Evolutionary conservation across 768 basidiomycete species (phyloP).

Genomic region (Lactarius hatsudake): DNA sequence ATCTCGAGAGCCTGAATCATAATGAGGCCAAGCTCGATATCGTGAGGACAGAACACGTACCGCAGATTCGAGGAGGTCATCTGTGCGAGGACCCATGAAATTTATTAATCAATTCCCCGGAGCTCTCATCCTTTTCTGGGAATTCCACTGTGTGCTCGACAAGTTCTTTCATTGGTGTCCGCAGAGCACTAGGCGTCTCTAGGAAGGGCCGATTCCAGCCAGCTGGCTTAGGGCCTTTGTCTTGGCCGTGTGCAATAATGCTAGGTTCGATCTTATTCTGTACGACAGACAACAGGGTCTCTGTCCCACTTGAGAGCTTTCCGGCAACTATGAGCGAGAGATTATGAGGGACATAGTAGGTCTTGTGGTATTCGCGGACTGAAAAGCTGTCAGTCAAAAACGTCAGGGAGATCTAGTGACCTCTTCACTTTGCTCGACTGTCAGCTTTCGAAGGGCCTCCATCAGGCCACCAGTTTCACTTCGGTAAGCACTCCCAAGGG

Average conservation of each 20-base stretch:
- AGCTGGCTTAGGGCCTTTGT: slow-evolving; percentile 62
- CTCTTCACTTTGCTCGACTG: slow-evolving; percentile 78
- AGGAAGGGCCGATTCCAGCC: slow-evolving; percentile 95
- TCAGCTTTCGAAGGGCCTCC: slow-evolving; percentile 82
- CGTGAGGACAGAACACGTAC: slow-evolving; percentile 36
- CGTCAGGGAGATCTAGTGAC: slow-evolving; percentile 4
- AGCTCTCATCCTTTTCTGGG: slow-evolving; percentile 93
- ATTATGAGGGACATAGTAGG: slow-evolving; percentile 94
- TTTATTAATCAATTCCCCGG: slow-evolving; percentile 80
- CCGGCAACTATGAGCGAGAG: slow-evolving; percentile 85
- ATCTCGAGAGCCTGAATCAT: slow-evolving; percentile 71
- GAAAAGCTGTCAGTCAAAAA: slow-evolving; percentile 19
- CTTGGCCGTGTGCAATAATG: slow-evolving; percentile 72
- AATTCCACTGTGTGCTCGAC: slow-evolving; percentile 77
- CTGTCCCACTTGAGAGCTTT: slow-evolving; percentile 73
- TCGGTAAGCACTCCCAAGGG: slow-evolving; percentile 80
- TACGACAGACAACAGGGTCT: slow-evolving; percentile 74
- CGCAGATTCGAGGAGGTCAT: slow-evolving; percentile 69
- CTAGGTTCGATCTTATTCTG: slow-evolving; percentile 81
- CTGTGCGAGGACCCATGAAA: slow-evolving; percentile 75
- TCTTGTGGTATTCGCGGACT: slow-evolving; percentile 88
- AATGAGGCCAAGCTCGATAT: slow-evolving; percentile 1
- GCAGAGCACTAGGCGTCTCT: slow-evolving; percentile 75
- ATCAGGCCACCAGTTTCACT: slow-evolving; percentile 97
- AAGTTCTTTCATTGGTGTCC: slow-evolving; percentile 51